Evolutionary conservation across 345 rosid genomes (phyloP), one percentile per base, ranked within the genome.

Genomic region (Heritiera littoralis): DNA sequence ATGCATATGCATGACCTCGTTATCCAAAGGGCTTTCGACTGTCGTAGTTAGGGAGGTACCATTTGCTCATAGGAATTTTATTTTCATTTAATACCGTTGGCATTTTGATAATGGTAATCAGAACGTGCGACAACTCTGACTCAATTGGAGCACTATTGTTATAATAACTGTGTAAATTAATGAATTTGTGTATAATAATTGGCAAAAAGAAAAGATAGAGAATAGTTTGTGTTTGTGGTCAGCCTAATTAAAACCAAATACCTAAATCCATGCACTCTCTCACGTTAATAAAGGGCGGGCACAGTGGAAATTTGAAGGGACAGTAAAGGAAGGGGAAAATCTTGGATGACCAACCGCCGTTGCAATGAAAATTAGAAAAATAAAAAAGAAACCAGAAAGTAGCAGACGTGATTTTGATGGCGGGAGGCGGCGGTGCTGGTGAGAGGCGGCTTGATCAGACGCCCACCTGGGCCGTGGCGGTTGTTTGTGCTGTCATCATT

Each of bases 381-480:
- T 35, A 45, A 45, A 45, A 7, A 45, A 7, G 48, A 45, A 45
- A 45, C 48, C 48, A 45, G 10, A 6, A 23, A 23, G 8, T 45
- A 1, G 8, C 15, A 40, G 56, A 3, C 4, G 15, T 30, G 0
- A 73, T 72, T 48, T 35, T 55, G 75, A 94, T 90, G 94, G 92
- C 75, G 0, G 92, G 87, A 59, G 93, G 90, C 13, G 80, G 41
- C 6, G 32, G 35, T 0, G 28, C 77, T 3, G 80, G 66, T 8
- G 81, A 89, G 2, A 92, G 98, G 86, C 89, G 91, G 87, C 96
- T 94, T 35, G 98, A 96, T 81, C 89, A 89, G 82, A 96, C 97
- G 2, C 99, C 99, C 0, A 94, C 97, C 9, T 94, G 99, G 99
- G 97, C 99, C 3, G 97, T 96, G n/a, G 80, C 99, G 4, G 82